Evolutionary conservation across 208 protist species (phyloP), one percentile per base, ranked within the genome.

Genomic region (Tritrichomonas musculus): DNA sequence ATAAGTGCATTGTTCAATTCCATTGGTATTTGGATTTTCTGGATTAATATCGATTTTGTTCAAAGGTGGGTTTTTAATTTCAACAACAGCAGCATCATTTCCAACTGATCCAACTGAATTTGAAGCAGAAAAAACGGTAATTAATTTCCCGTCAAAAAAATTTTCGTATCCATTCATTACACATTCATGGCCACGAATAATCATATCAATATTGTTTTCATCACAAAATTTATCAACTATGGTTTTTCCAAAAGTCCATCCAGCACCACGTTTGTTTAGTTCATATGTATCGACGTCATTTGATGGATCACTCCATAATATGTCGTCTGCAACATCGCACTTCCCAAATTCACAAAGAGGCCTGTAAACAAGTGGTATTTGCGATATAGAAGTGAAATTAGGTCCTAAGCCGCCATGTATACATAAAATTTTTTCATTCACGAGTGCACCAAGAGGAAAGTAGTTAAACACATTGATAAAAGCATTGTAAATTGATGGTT

Each of bases 361-460:
- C 30, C 73, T 3, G 17, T 82, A 53, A 20, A 82, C 25, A 20
- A 53, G 3, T 20, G 33, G 11, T n/a, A 82, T 53, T 33, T 82
- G 14, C 11, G n/a, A 47, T 1, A 82, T 20, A n/a, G 41, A 33
- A 25, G 30, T 82, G 25, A 82, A 9, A 30, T 17, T 49, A n/a
- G 73, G 73, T 47, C 73, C 73, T 47, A 82, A 47, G n/a, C 73
- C 73, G 20, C 73, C 73, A 44, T 82, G 73, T n/a, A 82, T 53
- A 36, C 73, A 82, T 33, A 82, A 41, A 25, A 50, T 82, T 22
- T 1, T n/a, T 1, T 25, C n/a, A 36, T 82, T 25, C 11, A 82
- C 41, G 20, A 82, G 33, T 50, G 73, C 73, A 53, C 33, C 33
- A 20, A 82, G 30, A n/a, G 73, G 73, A 3, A 36, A 53, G 22